A percentile compares a stretch with the other conserved stretches of the same genome.
Conservation (phyloP, 331 rosid genomes). For the Telfairia occidentalis region DNA sequence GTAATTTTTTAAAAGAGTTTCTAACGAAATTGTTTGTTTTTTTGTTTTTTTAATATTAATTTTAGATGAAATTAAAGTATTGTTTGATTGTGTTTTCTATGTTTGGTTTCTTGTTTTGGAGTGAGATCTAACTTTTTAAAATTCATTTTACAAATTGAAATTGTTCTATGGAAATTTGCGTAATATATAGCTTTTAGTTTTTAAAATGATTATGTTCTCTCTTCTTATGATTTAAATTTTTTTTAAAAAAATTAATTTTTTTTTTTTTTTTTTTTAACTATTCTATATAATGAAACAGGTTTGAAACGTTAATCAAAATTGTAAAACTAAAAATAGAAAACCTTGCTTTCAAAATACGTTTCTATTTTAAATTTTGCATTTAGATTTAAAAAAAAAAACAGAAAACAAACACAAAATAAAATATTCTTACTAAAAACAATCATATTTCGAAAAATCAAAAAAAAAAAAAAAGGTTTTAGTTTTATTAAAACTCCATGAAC, state of each 20-base stretch:
- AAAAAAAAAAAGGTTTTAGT: not conserved
- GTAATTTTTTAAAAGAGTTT: not conserved
- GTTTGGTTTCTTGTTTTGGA: conserved; percentile 1
- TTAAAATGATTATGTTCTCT: not conserved
- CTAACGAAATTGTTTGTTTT: not conserved
- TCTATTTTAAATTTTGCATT: not conserved
- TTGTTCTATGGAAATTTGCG: not conserved
- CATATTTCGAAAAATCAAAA: not conserved
- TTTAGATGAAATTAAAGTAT: not conserved
- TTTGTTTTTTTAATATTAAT: not conserved
- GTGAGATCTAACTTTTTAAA: not conserved
- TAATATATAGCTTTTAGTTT: not conserved
- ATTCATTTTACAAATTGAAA: not conserved
- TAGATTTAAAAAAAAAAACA: not conserved
- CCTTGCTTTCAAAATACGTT: not conserved
- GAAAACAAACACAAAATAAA: too few relatives aligned
- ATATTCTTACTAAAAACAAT: not conserved
- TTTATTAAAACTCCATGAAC: not conserved
- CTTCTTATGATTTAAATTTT: not conserved
- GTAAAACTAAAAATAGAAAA: not conserved
- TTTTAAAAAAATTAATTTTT: not conserved
- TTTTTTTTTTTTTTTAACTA: not conserved
- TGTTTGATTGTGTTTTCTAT: not conserved
- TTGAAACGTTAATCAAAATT: not conserved
- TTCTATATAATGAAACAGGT: not conserved